These are phyloP conservation scores for Ogataea henricii DNA, from an alignment of 805 yeast genomes.

Conservation along the genomic window DNA sequence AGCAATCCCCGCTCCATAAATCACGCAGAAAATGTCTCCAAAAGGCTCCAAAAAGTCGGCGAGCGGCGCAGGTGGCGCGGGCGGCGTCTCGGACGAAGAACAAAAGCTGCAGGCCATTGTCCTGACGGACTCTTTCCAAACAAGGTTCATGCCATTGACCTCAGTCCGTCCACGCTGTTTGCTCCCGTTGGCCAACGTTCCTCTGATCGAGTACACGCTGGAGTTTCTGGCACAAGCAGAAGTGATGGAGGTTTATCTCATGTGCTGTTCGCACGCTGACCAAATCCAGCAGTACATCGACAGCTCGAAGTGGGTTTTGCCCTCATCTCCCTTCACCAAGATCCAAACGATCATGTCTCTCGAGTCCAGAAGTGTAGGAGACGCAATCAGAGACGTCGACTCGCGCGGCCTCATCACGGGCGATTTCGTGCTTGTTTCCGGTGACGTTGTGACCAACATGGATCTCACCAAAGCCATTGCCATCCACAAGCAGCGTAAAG, in stretches of 20 bases:
- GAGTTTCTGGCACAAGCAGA: constrained; percentile 92
- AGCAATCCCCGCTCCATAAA: not conserved
- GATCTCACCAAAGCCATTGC: constrained; percentile 74
- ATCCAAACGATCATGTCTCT: constrained; percentile 78
- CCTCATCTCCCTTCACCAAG: constrained; percentile 77
- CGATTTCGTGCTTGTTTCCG: constrained; percentile 87
- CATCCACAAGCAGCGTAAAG: constrained; percentile 70
- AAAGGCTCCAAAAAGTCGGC: constrained; percentile 18
- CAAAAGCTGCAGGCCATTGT: constrained; percentile 90
- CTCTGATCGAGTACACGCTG: constrained; percentile 89
- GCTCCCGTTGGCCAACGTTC: constrained; percentile 89
- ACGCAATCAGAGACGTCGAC: constrained; percentile 95
- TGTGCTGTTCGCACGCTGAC: constrained; percentile 90
- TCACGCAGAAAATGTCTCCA: constrained; percentile 25
- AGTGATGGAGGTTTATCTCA: constrained; percentile 84
- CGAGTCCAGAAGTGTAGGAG: constrained; percentile 92
- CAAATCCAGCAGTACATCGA: constrained; percentile 83
- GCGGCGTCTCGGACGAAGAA: constrained; percentile 47
- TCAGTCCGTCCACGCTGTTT: constrained; percentile 85
- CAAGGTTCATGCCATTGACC: constrained; percentile 91
- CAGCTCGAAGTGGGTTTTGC: constrained; percentile 63
- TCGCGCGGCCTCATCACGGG: constrained; percentile 86
- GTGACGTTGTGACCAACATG: constrained; percentile 93
- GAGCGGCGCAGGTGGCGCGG: constrained; percentile 7
- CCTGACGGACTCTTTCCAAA: constrained; percentile 89